Percentiles rank a stretch among this genome's conserved stretches.
phyloP scores from a whole-genome alignment of 202 grass and related monocot species.

The Carex arenaria region DNA sequence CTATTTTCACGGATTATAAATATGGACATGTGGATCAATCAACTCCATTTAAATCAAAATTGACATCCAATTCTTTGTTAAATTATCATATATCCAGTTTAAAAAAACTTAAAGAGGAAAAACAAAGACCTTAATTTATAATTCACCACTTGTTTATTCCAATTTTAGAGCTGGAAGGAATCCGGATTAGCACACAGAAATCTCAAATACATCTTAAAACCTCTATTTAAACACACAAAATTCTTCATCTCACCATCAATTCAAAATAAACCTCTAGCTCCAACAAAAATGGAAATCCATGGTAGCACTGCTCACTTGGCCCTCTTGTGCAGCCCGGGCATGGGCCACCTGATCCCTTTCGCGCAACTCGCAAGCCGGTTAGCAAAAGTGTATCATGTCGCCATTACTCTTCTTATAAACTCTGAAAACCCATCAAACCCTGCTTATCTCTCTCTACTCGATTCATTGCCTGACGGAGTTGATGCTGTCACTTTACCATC shows the following conservation, averaged over 20 bases:
- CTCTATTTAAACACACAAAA: neutral
- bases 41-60: neutral
- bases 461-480: neutral
- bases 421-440: neutral
- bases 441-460: neutral
- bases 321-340: neutral
- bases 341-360: neutral
- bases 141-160: neutral
- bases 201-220: neutral
- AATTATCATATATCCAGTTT: neutral
- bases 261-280: neutral
- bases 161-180: neutral
- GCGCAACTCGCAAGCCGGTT: neutral
- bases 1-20: neutral
- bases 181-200: neutral
- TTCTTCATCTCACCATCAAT: neutral
- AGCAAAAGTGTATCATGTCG: neutral
- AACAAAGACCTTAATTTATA: neutral
- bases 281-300: neutral
- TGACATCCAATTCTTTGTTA: neutral
- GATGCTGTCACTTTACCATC: neutral
- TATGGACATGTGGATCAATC: neutral
- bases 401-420: neutral
- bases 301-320: neutral
- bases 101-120: neutral